phyloP scores from a whole-genome alignment of 768 basidiomycete genomes.

The Infundibulicybe gibba region DNA sequence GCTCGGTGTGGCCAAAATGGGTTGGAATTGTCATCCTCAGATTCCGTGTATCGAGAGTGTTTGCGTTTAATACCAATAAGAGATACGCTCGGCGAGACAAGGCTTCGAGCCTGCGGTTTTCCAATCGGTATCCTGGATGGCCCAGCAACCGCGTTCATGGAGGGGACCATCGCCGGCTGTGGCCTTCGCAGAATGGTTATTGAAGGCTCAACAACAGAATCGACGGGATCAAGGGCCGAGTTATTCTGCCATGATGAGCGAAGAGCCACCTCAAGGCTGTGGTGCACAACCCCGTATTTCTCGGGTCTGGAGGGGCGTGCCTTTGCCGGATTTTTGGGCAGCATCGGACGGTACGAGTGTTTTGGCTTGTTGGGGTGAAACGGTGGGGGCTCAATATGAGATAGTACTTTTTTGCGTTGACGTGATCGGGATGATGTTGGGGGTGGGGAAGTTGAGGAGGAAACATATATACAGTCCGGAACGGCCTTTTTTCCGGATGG shows the following conservation, averaged over 20 bases:
- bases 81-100: neutral
- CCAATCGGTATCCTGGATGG: neutral
- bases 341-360: constrained; percentile 9
- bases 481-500: constrained; percentile 6
- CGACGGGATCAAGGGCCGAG: neutral
- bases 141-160: constrained; percentile 1
- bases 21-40: neutral
- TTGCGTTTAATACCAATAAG: neutral
- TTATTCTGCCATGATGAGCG: constrained; percentile 12
- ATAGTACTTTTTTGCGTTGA: constrained; percentile 8
- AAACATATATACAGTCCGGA: constrained; percentile 8
- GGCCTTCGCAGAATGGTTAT: neutral
- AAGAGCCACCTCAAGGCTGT: constrained; percentile 11
- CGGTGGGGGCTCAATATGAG: constrained; percentile 20
- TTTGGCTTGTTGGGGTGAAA: constrained; percentile 8
- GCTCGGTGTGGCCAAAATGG: neutral
- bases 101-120: too few species aligned
- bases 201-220: neutral
- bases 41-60: neutral
- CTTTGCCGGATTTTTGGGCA: constrained; percentile 1
- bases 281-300: neutral
- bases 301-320: neutral
- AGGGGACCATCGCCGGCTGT: neutral
- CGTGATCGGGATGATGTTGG: neutral
- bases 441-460: neutral